These are phyloP conservation scores for Porpolomopsis calyptriformis DNA, from an alignment of 768 basidiomycete genomes.

Conservation along the genomic window DNA sequence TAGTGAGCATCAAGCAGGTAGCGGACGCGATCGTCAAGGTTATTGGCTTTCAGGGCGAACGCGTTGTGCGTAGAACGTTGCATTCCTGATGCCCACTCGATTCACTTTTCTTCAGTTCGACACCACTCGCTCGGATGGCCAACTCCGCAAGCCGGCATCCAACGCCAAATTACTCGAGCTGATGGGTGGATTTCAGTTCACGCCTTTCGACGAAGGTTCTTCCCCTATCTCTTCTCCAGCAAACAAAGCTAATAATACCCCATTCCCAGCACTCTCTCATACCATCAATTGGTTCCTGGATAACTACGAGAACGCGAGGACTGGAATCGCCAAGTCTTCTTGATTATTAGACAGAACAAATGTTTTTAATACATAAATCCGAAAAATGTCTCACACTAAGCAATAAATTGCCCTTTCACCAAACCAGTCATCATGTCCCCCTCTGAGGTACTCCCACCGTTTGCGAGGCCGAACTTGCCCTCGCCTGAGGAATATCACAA, in stretches of 20 bases:
- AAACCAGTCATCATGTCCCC: slow-evolving; percentile 30
- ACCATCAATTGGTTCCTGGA: slow-evolving; percentile 82
- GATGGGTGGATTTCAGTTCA: slow-evolving; percentile 79
- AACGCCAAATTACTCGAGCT: slow-evolving; percentile 76
- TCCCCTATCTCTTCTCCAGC: neutral
- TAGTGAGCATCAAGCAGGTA: slow-evolving; percentile 85
- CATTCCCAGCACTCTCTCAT: slow-evolving; percentile 50
- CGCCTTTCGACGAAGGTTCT: slow-evolving; percentile 77
- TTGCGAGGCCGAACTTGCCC: slow-evolving; percentile 49
- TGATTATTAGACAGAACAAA: too few species aligned
- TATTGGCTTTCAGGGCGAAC: slow-evolving; percentile 68
- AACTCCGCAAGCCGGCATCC: slow-evolving; percentile 93
- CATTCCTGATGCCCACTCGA: neutral
- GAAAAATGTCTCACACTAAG: too few species aligned
- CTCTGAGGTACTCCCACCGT: slow-evolving; percentile 28
- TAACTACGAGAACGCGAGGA: slow-evolving; percentile 68
- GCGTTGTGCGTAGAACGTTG: slow-evolving; percentile 37
- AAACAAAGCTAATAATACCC: neutral
- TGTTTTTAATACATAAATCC: too few species aligned
- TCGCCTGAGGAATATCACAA: slow-evolving; percentile 75
- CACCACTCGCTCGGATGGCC: slow-evolving; percentile 75
- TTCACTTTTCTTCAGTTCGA: slow-evolving; percentile 51
- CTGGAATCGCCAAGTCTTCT: slow-evolving; percentile 26
- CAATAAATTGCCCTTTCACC: neutral
- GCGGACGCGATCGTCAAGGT: slow-evolving; percentile 86